A percentile compares a stretch with the other conserved stretches of the same genome.
These are phyloP conservation scores for Myochromella boudieri DNA, from an alignment of 768 basidiomycete species.

Conservation along the genomic window DNA sequence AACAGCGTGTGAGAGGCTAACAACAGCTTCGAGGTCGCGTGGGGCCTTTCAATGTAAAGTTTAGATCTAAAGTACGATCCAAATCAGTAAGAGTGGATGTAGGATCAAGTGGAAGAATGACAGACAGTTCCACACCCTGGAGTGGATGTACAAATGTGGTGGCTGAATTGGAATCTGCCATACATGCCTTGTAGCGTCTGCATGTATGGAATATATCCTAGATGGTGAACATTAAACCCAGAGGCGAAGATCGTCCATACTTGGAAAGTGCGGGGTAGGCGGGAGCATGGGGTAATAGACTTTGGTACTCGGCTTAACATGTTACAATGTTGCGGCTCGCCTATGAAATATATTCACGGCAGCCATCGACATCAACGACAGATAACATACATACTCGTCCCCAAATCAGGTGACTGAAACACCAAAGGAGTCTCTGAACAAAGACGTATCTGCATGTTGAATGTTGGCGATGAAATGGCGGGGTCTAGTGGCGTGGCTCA, in stretches of 20 bases:
- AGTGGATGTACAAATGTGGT: neutral
- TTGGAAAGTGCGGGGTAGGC: conserved; percentile 4
- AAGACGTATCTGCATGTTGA: too few relatives aligned
- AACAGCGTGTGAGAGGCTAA: too few relatives aligned
- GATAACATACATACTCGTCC: too few relatives aligned
- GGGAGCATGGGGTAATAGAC: conserved; percentile 6
- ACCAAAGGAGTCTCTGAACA: too few relatives aligned
- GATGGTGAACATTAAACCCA: neutral
- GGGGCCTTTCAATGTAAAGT: neutral
- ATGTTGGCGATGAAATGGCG: too few relatives aligned
- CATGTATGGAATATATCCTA: neutral
- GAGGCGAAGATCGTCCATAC: neutral
- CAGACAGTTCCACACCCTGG: neutral
- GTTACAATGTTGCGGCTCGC: too few relatives aligned
- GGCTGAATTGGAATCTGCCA: conserved; percentile 5
- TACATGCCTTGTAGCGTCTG: conserved; percentile 2
- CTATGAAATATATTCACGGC: neutral
- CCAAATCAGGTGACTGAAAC: too few relatives aligned
- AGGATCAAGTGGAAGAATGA: neutral
- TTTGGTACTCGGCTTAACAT: neutral
- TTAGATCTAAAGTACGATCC: conserved; percentile 5
- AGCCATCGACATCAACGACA: neutral
- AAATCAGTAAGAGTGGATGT: neutral
- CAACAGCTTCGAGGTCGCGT: neutral
- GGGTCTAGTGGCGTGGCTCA: too few relatives aligned